Percentiles rank a stretch among this genome's conserved stretches.
Conservation (phyloP, 2,329 filamentous ascomycete genomes). For the Talaromyces pinophilus region DNA sequence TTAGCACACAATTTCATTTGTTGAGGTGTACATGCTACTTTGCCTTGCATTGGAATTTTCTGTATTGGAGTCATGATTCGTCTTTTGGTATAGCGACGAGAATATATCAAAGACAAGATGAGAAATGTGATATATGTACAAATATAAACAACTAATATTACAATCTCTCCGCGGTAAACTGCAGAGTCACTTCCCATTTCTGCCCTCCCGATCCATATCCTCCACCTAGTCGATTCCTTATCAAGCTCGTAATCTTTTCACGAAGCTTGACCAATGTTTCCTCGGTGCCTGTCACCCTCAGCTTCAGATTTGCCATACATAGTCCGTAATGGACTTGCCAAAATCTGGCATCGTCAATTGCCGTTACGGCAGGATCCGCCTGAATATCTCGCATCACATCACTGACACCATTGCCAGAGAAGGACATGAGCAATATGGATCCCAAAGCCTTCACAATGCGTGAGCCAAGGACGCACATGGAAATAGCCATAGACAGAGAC, state of each 20-base stretch:
- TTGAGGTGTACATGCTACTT: conserved; percentile 15
- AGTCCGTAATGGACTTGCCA: conserved; percentile 99
- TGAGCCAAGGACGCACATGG: conserved; percentile 85
- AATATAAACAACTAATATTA: conserved; percentile 5
- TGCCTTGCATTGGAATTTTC: not conserved
- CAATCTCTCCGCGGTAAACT: conserved; percentile 62
- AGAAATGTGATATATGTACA: conserved; percentile 10
- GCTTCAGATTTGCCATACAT: conserved; percentile 90
- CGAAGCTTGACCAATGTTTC: conserved; percentile 71
- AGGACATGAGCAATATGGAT: conserved; percentile 95
- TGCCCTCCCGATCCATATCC: conserved; percentile 78
- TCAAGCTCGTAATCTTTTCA: conserved; percentile 72
- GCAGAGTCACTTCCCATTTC: conserved; percentile 90
- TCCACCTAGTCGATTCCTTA: conserved; percentile 83
- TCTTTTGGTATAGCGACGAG: not conserved
- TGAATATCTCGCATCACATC: conserved; percentile 84
- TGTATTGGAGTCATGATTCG: not conserved
- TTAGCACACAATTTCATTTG: conserved; percentile 6
- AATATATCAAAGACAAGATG: not conserved
- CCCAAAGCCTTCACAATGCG: conserved; percentile 83
- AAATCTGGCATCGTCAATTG: conserved; percentile 87
- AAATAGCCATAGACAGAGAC: conserved; percentile 75
- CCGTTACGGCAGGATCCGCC: conserved; percentile 71
- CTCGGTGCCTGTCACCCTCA: conserved; percentile 72
- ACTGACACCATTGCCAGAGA: conserved; percentile 62